These are phyloP conservation scores for Neopestalotiopsis sp. DNA, from an alignment of 2,329 filamentous ascomycete species.

Conservation along the genomic window DNA sequence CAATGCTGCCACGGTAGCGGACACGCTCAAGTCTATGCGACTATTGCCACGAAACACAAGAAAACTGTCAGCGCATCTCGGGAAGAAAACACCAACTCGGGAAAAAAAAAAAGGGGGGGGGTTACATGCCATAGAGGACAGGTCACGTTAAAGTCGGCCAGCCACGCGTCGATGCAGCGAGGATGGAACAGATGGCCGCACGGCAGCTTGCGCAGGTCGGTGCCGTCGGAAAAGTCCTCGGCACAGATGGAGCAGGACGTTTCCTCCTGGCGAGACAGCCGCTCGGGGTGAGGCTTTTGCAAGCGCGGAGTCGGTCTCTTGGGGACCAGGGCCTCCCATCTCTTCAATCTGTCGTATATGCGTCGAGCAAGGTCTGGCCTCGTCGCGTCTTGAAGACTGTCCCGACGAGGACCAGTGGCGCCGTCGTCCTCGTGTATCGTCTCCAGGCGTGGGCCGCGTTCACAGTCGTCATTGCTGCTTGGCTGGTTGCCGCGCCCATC, in stretches of 20 bases:
- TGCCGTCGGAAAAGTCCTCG: conserved; percentile 14
- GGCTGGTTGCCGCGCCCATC: background rate
- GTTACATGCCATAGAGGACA: conserved; percentile 21
- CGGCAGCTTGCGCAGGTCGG: conserved; percentile 10
- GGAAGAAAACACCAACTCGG: too few species aligned
- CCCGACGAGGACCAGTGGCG: background rate
- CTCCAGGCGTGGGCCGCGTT: conserved; percentile 1
- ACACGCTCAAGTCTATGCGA: conserved; percentile 13
- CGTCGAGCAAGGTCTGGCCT: background rate
- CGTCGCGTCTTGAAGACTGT: background rate
- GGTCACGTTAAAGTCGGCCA: conserved; percentile 22
- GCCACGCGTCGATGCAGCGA: conserved; percentile 21
- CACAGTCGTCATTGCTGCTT: background rate
- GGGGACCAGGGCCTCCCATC: background rate
- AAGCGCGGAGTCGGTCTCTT: conserved; percentile 5
- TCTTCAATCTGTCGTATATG: background rate
- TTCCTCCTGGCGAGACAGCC: background rate
- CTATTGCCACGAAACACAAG: background rate
- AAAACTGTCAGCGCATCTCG: background rate
- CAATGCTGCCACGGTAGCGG: conserved; percentile 13
- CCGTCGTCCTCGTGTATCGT: conserved; percentile 11
- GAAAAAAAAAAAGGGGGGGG: background rate
- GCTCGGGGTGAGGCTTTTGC: conserved; percentile 14
- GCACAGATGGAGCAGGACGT: conserved; percentile 18
- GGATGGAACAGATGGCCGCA: conserved; percentile 22